Evolutionary conservation across 805 yeast genomes (phyloP).

Genomic region (Saturnispora hagleri): DNA sequence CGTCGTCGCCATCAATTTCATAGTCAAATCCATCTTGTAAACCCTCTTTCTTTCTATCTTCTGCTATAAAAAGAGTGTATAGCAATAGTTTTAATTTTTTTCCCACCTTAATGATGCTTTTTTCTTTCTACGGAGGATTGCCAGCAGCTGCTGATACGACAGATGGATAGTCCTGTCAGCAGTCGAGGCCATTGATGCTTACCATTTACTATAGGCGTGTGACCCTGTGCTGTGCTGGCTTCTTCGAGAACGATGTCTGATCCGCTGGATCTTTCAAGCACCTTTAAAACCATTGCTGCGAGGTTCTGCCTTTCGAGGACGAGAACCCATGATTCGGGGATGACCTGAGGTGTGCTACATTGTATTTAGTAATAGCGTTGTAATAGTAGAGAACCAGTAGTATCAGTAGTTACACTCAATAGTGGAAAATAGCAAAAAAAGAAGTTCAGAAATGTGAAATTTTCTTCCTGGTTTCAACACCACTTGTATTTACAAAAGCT

Average conservation of each 20-base stretch:
- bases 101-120: not conserved
- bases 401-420: not conserved
- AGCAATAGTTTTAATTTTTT: not conserved
- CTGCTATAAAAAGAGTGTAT: not conserved
- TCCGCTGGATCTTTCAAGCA: slow-evolving; percentile 16
- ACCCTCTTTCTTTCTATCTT: not conserved
- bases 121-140: not conserved
- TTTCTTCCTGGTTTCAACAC: not conserved
- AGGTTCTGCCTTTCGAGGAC: slow-evolving; percentile 58
- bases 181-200: not conserved
- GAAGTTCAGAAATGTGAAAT: no score
- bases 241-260: not conserved
- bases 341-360: slow-evolving; percentile 87
- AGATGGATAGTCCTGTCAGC: not conserved
- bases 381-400: not conserved
- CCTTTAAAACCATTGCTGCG: slow-evolving; percentile 98
- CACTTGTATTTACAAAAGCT: not conserved
- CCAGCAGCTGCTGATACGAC: not conserved
- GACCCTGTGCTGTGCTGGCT: not conserved
- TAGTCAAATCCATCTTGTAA: slow-evolving; percentile 34
- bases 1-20: slow-evolving; percentile 83
- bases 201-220: not conserved
- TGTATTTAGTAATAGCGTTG: not conserved
- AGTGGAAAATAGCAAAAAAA: no score
- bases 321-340: slow-evolving; percentile 85